Evolutionary conservation across 129 eudicot genomes (phyloP).

Genomic region (Apium graveolens): DNA sequence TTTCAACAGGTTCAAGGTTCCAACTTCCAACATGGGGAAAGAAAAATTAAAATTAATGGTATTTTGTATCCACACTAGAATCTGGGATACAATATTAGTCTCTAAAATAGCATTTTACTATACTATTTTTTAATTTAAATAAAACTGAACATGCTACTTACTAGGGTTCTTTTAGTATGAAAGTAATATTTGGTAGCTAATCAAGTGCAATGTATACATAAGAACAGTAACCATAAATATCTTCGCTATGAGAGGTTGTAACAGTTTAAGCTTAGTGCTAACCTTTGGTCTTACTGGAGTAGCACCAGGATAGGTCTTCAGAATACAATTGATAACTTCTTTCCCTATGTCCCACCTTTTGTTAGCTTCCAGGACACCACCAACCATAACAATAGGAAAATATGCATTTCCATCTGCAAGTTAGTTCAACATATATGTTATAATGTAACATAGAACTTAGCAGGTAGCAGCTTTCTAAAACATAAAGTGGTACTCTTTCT

Average conservation of each 20-base stretch:
- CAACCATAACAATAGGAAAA: constrained; percentile 87
- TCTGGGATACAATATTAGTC: neutral
- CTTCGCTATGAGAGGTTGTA: neutral
- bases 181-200: neutral
- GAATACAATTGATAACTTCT: constrained; percentile 44
- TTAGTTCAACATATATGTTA: constrained; percentile 11
- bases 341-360: constrained; percentile 71
- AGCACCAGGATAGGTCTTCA: constrained; percentile 62
- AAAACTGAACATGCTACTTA: neutral
- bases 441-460: neutral
- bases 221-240: neutral
- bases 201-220: neutral
- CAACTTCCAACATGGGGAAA: neutral
- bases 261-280: constrained; percentile 11
- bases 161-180: neutral
- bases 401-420: constrained; percentile 51
- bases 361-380: constrained; percentile 78
- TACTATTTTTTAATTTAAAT: neutral
- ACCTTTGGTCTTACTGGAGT: constrained; percentile 85
- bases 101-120: neutral
- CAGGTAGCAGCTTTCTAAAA: neutral
- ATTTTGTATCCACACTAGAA: neutral
- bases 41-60: neutral
- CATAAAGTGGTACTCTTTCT: neutral
- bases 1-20: neutral